A percentile compares a stretch with the other conserved stretches of the same genome.
Conservation (phyloP, 108 stramenopile species). For the Hondaea fermentalgiana region DNA sequence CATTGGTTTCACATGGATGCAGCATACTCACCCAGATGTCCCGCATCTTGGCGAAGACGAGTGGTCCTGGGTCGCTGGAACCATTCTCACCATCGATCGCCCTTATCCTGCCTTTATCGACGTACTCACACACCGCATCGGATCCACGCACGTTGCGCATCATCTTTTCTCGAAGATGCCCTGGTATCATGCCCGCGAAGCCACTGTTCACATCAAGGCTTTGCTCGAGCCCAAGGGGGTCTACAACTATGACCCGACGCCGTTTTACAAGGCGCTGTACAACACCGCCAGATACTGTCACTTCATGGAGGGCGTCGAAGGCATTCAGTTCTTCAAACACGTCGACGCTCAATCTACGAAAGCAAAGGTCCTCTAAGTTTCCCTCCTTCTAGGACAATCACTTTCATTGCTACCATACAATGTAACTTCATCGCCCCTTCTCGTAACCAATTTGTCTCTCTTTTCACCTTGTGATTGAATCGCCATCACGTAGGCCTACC, state of each 20-base stretch:
- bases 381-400: too few relatives aligned
- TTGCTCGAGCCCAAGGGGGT: conserved; percentile 61
- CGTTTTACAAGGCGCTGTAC: conserved; percentile 75
- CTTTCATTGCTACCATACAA: too few relatives aligned
- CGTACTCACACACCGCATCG: conserved; percentile 95
- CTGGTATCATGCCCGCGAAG: conserved; percentile 89
- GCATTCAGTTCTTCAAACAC: conserved; percentile 73
- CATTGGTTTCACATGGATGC: conserved; percentile 98
- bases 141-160: conserved; percentile 92
- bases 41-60: conserved; percentile 88
- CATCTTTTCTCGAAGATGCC: conserved; percentile 98
- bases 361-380: too few relatives aligned
- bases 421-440: too few relatives aligned
- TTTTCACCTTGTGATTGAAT: too few relatives aligned
- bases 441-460: too few relatives aligned
- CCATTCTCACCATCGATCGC: conserved; percentile 91
- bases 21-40: conserved; percentile 94
- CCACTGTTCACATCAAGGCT: conserved; percentile 76
- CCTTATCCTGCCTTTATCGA: conserved; percentile 72
- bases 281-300: conserved; percentile 73
- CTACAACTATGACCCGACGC: conserved; percentile 87
- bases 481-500: too few relatives aligned
- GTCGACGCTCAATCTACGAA: background rate
- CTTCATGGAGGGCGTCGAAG: conserved; percentile 66
- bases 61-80: conserved; percentile 97